Conservation (phyloP, 2,329 filamentous ascomycete genomes). For the Colletotrichum sp. region DNA sequence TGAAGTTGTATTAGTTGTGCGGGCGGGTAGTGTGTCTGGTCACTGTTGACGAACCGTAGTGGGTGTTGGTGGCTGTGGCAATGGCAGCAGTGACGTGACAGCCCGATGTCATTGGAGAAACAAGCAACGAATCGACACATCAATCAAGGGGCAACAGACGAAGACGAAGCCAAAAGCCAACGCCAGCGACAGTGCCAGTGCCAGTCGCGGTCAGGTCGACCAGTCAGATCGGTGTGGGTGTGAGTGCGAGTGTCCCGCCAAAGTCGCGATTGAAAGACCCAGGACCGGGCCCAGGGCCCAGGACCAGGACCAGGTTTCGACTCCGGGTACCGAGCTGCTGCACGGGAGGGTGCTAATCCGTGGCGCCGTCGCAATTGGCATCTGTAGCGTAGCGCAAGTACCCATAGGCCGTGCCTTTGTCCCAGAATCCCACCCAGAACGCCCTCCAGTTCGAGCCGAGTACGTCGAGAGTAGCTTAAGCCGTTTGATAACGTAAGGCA, state of each 20-base stretch:
- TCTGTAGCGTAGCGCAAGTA: neutral
- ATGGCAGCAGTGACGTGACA: conserved; percentile 7
- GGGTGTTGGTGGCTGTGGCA: neutral
- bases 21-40: neutral
- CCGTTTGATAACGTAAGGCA: neutral
- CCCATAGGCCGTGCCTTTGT: neutral
- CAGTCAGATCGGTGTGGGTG: neutral
- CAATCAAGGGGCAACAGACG: neutral
- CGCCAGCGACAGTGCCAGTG: neutral
- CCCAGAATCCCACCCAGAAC: neutral
- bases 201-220: neutral
- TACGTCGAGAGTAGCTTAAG: neutral
- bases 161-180: neutral
- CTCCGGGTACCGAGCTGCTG: conserved; percentile 5
- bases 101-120: conserved; percentile 5
- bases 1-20: neutral
- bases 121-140: neutral
- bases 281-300: neutral
- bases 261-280: neutral
- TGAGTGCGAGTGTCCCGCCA: neutral
- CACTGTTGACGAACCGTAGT: neutral
- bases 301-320: conserved; percentile 5
- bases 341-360: conserved; percentile 14
- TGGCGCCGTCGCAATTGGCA: conserved; percentile 1
- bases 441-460: neutral